phyloP scores from a whole-genome alignment of 345 rosid genomes.

The Brassica juncea region DNA sequence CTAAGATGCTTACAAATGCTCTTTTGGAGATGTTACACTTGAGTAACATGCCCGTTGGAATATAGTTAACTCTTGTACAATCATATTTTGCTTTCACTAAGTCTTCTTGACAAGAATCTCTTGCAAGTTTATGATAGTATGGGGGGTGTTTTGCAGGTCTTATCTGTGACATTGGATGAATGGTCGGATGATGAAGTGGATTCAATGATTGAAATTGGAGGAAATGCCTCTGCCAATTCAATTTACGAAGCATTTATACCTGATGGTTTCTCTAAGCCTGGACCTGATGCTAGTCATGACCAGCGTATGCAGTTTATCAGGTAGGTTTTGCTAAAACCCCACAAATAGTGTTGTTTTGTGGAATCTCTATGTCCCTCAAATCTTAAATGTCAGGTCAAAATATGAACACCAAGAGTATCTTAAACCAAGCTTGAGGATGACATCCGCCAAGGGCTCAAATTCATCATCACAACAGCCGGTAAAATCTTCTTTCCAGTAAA shows the following conservation, averaged over 20 bases:
- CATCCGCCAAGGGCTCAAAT: constrained; percentile 51
- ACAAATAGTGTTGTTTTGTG: background rate
- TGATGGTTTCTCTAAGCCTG: constrained; percentile 76
- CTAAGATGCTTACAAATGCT: constrained; percentile 1
- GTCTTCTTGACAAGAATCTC: constrained; percentile 5
- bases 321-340: constrained; percentile 37
- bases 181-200: constrained; percentile 94
- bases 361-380: constrained; percentile 13
- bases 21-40: background rate
- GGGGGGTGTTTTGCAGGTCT: constrained; percentile 51
- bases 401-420: constrained; percentile 92
- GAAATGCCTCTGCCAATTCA: constrained; percentile 84
- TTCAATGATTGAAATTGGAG: constrained; percentile 92
- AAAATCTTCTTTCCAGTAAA: constrained; percentile 23
- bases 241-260: constrained; percentile 89
- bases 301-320: constrained; percentile 79
- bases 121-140: constrained; percentile 10
- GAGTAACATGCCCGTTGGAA: background rate
- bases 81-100: background rate
- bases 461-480: constrained; percentile 55
- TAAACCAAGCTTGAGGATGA: constrained; percentile 85
- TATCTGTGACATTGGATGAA: constrained; percentile 94
- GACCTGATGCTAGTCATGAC: constrained; percentile 75
- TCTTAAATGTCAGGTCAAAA: constrained; percentile 65
- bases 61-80: background rate